These are phyloP conservation scores for Geotrichum aggregatum DNA, from an alignment of 1,139 yeast species.

Conservation along the genomic window DNA sequence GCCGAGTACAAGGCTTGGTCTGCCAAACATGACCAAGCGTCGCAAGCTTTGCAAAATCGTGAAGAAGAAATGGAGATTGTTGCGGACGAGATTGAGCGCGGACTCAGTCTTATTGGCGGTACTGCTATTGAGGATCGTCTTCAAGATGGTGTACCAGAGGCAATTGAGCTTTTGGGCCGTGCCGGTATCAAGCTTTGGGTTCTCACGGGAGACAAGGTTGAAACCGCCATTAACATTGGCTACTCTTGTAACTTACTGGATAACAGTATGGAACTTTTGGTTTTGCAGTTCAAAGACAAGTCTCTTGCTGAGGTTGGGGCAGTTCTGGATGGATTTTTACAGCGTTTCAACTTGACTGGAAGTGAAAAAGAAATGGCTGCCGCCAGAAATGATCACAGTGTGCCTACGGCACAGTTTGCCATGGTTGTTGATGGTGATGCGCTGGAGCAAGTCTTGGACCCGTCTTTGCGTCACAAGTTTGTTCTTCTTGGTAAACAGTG, in stretches of 20 bases:
- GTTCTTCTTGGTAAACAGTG: conserved; percentile 86
- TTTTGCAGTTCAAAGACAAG: conserved; percentile 50
- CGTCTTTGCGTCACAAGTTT: conserved; percentile 58
- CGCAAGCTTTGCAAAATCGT: conserved; percentile 67
- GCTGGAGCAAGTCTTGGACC: conserved; percentile 62
- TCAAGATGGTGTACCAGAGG: conserved; percentile 94
- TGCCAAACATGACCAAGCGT: conserved; percentile 63
- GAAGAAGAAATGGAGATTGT: conserved; percentile 74
- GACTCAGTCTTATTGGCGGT: conserved; percentile 76
- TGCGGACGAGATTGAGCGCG: conserved; percentile 75
- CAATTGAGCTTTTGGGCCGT: conserved; percentile 74
- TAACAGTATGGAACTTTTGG: conserved; percentile 79
- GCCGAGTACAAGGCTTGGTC: conserved; percentile 65
- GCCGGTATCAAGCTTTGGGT: conserved; percentile 98
- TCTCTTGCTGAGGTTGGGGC: conserved; percentile 49
- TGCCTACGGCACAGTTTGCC: conserved; percentile 75
- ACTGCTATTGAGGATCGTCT: conserved; percentile 96
- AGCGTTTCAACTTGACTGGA: conserved; percentile 62
- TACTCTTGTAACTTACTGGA: conserved; percentile 88
- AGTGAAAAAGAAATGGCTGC: conserved; percentile 52
- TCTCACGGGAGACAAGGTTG: conserved; percentile 94
- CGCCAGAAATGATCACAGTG: conserved; percentile 68
- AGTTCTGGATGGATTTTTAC: conserved; percentile 57
- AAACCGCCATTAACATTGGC: conserved; percentile 96
- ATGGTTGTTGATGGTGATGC: conserved; percentile 93